Percentiles rank a stretch among this genome's conserved stretches.
These are phyloP conservation scores for Teunomyces pallodes DNA, from an alignment of 805 yeast genomes.

Conservation along the genomic window DNA sequence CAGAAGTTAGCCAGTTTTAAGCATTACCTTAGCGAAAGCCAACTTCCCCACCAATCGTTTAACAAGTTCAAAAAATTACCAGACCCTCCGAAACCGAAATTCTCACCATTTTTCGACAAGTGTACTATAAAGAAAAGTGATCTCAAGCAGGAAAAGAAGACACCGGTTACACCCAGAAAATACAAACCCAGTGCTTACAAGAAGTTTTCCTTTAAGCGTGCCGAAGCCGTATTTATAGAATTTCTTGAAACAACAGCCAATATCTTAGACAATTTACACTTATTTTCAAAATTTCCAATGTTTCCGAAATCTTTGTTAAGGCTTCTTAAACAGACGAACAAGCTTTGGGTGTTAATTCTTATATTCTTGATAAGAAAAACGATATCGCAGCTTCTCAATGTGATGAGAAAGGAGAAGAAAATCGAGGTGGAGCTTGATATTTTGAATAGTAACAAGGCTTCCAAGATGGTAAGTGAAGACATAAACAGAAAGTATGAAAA, in stretches of 20 bases:
- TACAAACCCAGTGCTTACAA: slow-evolving; percentile 8
- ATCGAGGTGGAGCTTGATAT: slow-evolving; percentile 36
- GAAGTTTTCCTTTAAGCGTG: slow-evolving; percentile 27
- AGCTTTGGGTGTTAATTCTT: slow-evolving; percentile 41
- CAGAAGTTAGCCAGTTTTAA: slow-evolving; percentile 35
- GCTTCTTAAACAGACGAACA: slow-evolving; percentile 40
- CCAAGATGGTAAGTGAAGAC: slow-evolving; percentile 14
- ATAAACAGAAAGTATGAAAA: slow-evolving; percentile 37
- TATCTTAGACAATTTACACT: slow-evolving; percentile 40
- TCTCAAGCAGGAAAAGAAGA: not conserved
- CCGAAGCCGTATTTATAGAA: slow-evolving; percentile 28
- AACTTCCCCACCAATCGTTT: slow-evolving; percentile 6
- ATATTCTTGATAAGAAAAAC: slow-evolving; percentile 42
- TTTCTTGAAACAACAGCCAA: slow-evolving; percentile 37
- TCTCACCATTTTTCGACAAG: slow-evolving; percentile 34
- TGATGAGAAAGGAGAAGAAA: slow-evolving; percentile 36
- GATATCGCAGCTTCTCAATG: slow-evolving; percentile 39
- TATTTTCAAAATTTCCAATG: slow-evolving; percentile 42
- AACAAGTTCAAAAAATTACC: slow-evolving; percentile 12
- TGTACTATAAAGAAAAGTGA: slow-evolving; percentile 20
- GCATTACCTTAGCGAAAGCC: slow-evolving; percentile 19
- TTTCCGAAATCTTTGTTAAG: slow-evolving; percentile 33
- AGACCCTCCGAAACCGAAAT: slow-evolving; percentile 27
- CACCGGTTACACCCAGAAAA: not conserved
- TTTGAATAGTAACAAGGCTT: slow-evolving; percentile 16